phyloP scores from a whole-genome alignment of 164 flowering plant genomes.

The Stephania cephalantha region DNA sequence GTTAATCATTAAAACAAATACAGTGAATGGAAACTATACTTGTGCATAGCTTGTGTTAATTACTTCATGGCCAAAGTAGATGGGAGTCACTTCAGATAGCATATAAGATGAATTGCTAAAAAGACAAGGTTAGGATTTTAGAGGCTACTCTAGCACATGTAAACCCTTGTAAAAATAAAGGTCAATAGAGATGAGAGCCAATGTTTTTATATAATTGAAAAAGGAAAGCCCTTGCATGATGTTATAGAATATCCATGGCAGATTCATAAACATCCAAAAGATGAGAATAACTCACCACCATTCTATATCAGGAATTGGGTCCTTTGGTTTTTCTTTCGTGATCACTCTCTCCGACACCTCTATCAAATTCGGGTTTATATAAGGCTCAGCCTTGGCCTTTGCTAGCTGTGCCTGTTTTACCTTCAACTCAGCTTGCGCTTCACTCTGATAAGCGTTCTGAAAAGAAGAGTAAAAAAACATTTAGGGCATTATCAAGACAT shows the following conservation, averaged over 20 bases:
- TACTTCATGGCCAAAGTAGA: no score
- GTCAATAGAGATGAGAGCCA: no score
- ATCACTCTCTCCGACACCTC: constrained; percentile 84
- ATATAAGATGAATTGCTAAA: no score
- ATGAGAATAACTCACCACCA: constrained; percentile 71
- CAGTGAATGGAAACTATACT: background rate
- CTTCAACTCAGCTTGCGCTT: constrained; percentile 89
- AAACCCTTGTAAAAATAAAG: no score
- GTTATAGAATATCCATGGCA: background rate
- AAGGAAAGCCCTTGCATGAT: background rate
- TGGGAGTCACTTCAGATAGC: no score
- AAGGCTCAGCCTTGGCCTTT: constrained; percentile 85
- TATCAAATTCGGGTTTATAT: constrained; percentile 92
- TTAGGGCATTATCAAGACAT: no score
- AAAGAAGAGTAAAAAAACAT: background rate
- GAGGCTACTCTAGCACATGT: no score
- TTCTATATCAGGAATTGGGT: constrained; percentile 82
- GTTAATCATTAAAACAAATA: background rate
- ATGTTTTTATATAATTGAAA: no score
- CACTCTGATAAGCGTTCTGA: constrained; percentile 44
- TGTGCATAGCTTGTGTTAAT: background rate
- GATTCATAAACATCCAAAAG: background rate
- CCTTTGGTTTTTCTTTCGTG: constrained; percentile 79
- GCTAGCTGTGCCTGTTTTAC: constrained; percentile 88
- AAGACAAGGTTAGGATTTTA: no score